A percentile compares a stretch with the other conserved stretches of the same genome.
phyloP scores from a whole-genome alignment of 345 rosid species.

The Pistacia integerrima region DNA sequence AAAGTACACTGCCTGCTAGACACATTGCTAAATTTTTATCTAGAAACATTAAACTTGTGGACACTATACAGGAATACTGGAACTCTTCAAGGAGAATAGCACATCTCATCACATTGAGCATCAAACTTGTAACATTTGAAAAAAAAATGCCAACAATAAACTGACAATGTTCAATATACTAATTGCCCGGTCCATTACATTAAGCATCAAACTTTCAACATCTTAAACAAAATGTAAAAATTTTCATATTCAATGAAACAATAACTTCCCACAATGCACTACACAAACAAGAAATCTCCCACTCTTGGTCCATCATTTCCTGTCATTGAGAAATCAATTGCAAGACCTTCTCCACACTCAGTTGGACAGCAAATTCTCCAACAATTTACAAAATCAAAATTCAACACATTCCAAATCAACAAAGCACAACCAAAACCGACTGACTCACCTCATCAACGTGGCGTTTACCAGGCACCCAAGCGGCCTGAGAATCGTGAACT shows the following conservation, averaged over 20 bases:
- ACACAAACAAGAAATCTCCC: not conserved
- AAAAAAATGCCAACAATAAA: too few relatives aligned
- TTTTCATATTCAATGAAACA: not conserved
- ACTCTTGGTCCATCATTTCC: not conserved
- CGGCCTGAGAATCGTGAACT: conserved; percentile 42
- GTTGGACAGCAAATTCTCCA: not conserved
- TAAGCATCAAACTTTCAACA: not conserved
- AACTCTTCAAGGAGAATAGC: too few relatives aligned
- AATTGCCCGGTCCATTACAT: not conserved
- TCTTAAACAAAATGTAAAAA: not conserved
- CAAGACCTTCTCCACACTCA: not conserved
- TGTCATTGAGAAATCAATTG: not conserved
- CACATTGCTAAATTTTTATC: not conserved
- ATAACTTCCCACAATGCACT: not conserved
- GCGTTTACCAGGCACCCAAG: conserved; percentile 85
- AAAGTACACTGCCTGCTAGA: not conserved
- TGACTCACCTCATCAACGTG: conserved; percentile 75
- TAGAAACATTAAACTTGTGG: not conserved
- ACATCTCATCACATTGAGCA: too few relatives aligned
- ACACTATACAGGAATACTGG: too few relatives aligned
- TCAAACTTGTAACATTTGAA: too few relatives aligned
- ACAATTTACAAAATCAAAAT: not conserved
- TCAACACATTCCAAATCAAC: not conserved
- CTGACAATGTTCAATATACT: not conserved
- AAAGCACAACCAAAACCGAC: not conserved